phyloP scores from a whole-genome alignment of 129 eudicot species.

The Glebionis coronaria region DNA sequence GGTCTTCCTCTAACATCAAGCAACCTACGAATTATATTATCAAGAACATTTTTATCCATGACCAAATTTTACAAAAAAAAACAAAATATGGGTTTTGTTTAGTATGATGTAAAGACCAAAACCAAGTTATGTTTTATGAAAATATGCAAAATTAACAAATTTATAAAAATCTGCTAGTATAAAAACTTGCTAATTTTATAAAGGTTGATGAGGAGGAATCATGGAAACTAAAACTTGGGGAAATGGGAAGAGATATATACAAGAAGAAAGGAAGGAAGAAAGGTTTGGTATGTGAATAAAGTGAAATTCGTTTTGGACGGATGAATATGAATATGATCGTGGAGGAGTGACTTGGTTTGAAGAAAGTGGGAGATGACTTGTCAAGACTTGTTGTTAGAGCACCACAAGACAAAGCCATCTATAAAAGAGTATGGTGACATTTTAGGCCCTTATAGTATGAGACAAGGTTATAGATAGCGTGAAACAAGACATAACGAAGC shows the following conservation, averaged over 20 bases:
- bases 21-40: conserved; percentile 39
- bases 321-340: conserved; percentile 23
- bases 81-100: too few relatives aligned
- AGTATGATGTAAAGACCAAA: too few relatives aligned
- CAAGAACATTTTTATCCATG: conserved; percentile 43
- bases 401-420: neutral
- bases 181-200: neutral
- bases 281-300: conserved; percentile 16
- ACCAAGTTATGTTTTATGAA: neutral
- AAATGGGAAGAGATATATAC: conserved; percentile 25
- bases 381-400: neutral
- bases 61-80: neutral
- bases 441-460: too few relatives aligned
- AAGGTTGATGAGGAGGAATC: conserved; percentile 17
- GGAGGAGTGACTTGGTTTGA: conserved; percentile 26
- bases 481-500: too few relatives aligned
- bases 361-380: conserved; percentile 26
- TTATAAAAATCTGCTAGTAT: neutral
- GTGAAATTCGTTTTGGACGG: conserved; percentile 43
- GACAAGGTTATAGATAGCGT: too few relatives aligned
- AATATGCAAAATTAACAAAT: neutral
- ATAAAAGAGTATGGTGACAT: too few relatives aligned
- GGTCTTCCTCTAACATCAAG: conserved; percentile 47
- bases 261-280: neutral
- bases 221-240: conserved; percentile 26